Evolutionary conservation across 352 stramenopile species (phyloP), one percentile per base, ranked within the genome.

Genomic region (Phytophthora vignae): DNA sequence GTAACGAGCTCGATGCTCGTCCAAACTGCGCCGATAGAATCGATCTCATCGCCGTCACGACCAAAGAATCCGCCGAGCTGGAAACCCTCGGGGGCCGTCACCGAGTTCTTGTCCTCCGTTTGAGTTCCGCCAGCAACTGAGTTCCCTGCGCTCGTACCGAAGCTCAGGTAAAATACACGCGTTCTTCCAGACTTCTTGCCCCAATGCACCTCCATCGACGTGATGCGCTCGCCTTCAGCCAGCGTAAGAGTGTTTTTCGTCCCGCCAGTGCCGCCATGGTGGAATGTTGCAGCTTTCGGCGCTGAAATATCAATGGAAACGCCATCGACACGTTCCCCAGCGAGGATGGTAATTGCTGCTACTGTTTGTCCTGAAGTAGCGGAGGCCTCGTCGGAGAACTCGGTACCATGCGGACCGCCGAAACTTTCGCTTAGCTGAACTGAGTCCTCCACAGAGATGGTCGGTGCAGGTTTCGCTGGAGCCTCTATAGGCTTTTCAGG

Each of bases 141-240:
- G 15, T 64, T 69, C 3, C 62, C 62, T 10, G 62, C 42, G 46
- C 54, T 69, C 14, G 42, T 64, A 38, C 27, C 46, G 40, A 69
- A 63, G n/a, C 61, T 49, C 38, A 69, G 53, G 27, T 63, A 69
- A 38, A 69, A 69, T n/a, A 64, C 55, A 22, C 62, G 62, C 2
- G 62, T 69, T 14, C 57, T 55, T 31, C 54, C 42, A 3, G 25
- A 31, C 40, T 29, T 56, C 40, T 69, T 33, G 3, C 40, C 53
- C 62, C 53, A 64, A 17, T 69, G 53, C n/a, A 33, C 53, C 17
- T 64, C 53, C 53, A 69, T 69, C 4, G 53, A 69, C 53, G 52
- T 64, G 44, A 64, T 58, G 19, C 56, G 62, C 19, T 69, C 62
- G 25, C 31, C 54, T 29, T 44, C 3, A 64, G 15, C 52, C 22